Base-by-base conservation (phyloP, 139 green algal species). In the Chlorella sp. region DNA sequence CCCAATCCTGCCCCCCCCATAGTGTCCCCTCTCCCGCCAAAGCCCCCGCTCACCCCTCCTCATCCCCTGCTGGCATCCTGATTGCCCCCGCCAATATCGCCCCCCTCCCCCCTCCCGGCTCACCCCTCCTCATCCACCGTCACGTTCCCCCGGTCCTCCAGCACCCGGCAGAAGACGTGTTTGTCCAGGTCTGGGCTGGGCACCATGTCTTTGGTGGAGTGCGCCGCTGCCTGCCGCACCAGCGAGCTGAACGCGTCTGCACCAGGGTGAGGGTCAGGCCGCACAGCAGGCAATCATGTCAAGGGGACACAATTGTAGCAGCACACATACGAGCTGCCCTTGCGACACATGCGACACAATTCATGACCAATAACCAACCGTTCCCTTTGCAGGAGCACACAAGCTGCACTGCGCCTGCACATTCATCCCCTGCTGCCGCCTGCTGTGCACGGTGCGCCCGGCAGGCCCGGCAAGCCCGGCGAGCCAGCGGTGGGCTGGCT, bases 141-240 rank as follows among this genome's bases (percentile, higher is more conserved):
- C 64, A 95, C 91, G 39, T 91, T 80, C 5, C 93, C 93, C 21
- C 86, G 26, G 85, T 95, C 93, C 48, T 91, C 86, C 77, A 94
- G 86, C 87, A 95, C 92, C 12, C 83, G 82, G 75, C 85, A 92
- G 81, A 95, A 95, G 40, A 94, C 92, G 66, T 95, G 92, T 21
- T 66, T 39, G 85, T 83, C 71, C 75, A 95, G 83, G 69, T 93
- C 68, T 37, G 93, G 93, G 1, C 37, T 26, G 11, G 91, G 89
- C 66, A 95, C 88, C 87, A 94, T 95, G 84, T 95, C 93, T 24
- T 92, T 91, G 18, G 26, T 64, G 0, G 73, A 40, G 81, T 93
- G 90, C 30, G 87, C 89, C 36, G 81, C 81, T 3, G 89, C 91
- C 78, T 95, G 89, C 39, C 91, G 90, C 48, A 92, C 81, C 34